Evolutionary conservation across 176 grass and related monocot genomes (phyloP).

Genomic region (Oryza longistaminata): DNA sequence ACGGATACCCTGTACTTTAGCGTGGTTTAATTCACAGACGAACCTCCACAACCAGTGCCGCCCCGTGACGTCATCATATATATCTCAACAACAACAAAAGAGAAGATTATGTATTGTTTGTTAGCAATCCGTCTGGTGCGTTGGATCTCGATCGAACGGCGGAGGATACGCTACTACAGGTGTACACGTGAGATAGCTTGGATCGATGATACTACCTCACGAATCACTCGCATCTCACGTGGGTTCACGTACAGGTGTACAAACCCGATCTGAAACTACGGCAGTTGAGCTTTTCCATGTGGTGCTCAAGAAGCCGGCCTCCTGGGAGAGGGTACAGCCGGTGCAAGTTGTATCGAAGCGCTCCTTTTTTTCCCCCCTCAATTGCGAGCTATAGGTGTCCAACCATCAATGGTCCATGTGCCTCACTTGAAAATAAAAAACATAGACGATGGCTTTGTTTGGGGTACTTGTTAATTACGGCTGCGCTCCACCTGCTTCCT

Average conservation of each 20-base stretch:
- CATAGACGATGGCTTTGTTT: neutral
- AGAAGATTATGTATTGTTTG: neutral
- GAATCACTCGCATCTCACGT: slow-evolving; percentile 30
- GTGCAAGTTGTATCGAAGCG: slow-evolving; percentile 34
- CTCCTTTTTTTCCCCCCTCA: neutral
- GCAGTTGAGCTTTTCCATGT: slow-evolving; percentile 14
- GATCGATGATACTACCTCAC: neutral
- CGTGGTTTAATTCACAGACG: neutral
- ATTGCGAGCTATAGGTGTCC: neutral
- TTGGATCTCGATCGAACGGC: neutral
- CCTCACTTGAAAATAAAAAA: neutral
- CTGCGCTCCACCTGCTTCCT: slow-evolving; percentile 95
- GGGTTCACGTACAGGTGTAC: neutral
- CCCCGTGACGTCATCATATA: slow-evolving; percentile 18
- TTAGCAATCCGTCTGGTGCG: neutral
- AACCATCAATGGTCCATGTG: slow-evolving; percentile 55
- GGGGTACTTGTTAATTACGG: slow-evolving; percentile 34
- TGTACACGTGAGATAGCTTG: neutral
- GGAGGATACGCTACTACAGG: neutral
- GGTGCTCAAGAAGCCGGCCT: slow-evolving; percentile 21
- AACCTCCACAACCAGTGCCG: neutral
- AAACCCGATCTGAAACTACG: slow-evolving; percentile 21
- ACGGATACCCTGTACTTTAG: slow-evolving; percentile 15
- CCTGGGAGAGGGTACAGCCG: slow-evolving; percentile 22
- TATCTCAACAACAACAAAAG: neutral